Conservation (phyloP, 2,329 filamentous ascomycete species). For the Fusarium sambucinum region DNA sequence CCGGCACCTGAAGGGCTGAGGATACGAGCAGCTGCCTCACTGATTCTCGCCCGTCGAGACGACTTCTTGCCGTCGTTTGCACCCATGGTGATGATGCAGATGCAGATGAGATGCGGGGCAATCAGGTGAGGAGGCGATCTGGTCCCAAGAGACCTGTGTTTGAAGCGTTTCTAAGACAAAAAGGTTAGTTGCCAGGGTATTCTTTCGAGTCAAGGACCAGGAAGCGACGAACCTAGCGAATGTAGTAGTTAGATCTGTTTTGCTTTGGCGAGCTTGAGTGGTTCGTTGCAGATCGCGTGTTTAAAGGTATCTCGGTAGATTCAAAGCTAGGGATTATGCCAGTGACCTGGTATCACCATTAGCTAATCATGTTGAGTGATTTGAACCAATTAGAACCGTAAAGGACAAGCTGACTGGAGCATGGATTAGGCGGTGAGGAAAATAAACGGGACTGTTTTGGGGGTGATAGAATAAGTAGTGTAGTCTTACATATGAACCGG, state of each 20-base stretch:
- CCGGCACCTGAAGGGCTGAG: conserved; percentile 8
- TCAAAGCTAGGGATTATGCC: conserved; percentile 33
- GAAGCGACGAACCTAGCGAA: conserved; percentile 18
- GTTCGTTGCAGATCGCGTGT: conserved; percentile 33
- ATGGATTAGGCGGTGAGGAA: conserved; percentile 27
- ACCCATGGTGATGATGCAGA: conserved; percentile 19
- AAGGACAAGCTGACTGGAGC: conserved; percentile 8
- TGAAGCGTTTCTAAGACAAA: neutral
- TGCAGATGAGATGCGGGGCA: conserved; percentile 17
- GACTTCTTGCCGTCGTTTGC: conserved; percentile 27
- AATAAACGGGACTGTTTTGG: conserved; percentile 22
- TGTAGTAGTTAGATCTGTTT: conserved; percentile 18
- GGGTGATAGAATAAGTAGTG: neutral
- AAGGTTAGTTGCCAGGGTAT: conserved; percentile 11
- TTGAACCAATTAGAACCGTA: neutral
- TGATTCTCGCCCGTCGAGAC: conserved; percentile 7
- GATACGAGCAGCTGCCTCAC: conserved; percentile 9
- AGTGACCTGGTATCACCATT: conserved; percentile 26
- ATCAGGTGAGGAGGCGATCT: conserved; percentile 1
- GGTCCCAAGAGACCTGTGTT: conserved; percentile 16
- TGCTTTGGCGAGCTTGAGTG: conserved; percentile 29
- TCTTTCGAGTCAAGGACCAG: neutral
- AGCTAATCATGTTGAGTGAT: conserved; percentile 26
- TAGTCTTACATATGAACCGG: fast-evolving
- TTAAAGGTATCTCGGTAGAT: conserved; percentile 40